phyloP scores from a whole-genome alignment of 495 filamentous ascomycete species.

The Neurospora sp. region DNA sequence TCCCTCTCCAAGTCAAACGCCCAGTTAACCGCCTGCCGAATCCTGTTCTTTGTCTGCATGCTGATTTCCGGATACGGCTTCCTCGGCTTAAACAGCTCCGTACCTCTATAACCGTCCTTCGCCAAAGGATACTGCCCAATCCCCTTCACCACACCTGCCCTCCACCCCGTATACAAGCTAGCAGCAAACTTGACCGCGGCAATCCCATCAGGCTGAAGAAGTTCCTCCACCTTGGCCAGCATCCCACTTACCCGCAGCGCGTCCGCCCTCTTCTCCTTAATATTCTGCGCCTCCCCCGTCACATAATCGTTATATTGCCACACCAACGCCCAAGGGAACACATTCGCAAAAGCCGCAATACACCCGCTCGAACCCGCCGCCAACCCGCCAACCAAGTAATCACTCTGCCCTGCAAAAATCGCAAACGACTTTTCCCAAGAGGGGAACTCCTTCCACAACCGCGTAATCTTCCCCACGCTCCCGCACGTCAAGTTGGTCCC shows the following conservation, averaged over 20 bases:
- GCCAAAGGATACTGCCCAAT: not conserved
- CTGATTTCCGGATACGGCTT: slow-evolving; percentile 46
- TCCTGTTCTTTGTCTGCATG: slow-evolving; percentile 37
- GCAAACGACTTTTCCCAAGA: slow-evolving; percentile 40
- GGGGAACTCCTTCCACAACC: slow-evolving; percentile 42
- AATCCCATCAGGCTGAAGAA: slow-evolving; percentile 48
- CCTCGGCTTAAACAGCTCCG: slow-evolving; percentile 45
- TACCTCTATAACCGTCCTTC: slow-evolving; percentile 19
- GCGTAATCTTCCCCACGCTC: slow-evolving; percentile 51
- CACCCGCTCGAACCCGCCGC: slow-evolving; percentile 52
- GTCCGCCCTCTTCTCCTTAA: slow-evolving; percentile 37
- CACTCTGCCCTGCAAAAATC: slow-evolving; percentile 59
- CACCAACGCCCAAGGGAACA: slow-evolving; percentile 48
- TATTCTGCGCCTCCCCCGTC: not conserved
- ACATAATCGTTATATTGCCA: slow-evolving; percentile 43
- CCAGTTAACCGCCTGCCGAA: slow-evolving; percentile 40
- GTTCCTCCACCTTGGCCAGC: slow-evolving; percentile 40
- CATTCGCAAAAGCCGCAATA: slow-evolving; percentile 58
- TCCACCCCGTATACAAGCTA: slow-evolving; percentile 42
- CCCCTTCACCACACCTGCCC: slow-evolving; percentile 40
- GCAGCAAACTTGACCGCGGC: slow-evolving; percentile 57
- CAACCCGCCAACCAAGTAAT: slow-evolving; percentile 57
- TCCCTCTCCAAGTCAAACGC: slow-evolving; percentile 36
- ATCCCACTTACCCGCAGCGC: slow-evolving; percentile 47
- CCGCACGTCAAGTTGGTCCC: slow-evolving; percentile 65